Percentiles rank a stretch among this genome's conserved stretches.
Evolutionary conservation across 352 stramenopile species (phyloP).

Genomic region (Globisporangium megalacanthum): DNA sequence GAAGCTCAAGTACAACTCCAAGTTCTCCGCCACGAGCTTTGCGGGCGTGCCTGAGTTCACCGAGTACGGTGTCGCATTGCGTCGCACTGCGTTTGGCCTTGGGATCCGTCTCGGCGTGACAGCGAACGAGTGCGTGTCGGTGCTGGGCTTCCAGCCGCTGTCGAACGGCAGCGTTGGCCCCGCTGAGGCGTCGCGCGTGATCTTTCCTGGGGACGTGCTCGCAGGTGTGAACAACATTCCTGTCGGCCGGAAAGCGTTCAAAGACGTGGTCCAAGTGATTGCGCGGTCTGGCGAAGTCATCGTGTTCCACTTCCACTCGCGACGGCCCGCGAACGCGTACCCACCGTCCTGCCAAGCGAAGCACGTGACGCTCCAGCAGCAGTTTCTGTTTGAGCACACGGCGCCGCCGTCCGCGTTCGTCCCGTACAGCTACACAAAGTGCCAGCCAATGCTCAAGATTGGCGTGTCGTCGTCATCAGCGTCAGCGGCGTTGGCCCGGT

Average conservation of each 20-base stretch:
- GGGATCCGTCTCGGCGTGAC: conserved; percentile 77
- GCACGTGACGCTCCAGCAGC: conserved; percentile 40
- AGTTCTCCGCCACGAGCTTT: conserved; percentile 47
- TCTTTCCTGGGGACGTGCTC: conserved; percentile 64
- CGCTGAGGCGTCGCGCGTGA: conserved; percentile 68
- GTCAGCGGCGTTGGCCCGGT: background rate
- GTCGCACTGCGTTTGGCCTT: conserved; percentile 60
- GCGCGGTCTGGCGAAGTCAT: conserved; percentile 52
- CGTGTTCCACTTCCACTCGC: conserved; percentile 81
- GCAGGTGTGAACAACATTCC: conserved; percentile 72
- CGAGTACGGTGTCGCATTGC: conserved; percentile 70
- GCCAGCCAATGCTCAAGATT: conserved; percentile 58
- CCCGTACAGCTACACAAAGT: conserved; percentile 66
- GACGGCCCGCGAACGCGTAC: conserved; percentile 53
- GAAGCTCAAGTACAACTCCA: conserved; percentile 44
- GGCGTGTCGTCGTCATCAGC: conserved; percentile 17
- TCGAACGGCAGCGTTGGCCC: conserved; percentile 68
- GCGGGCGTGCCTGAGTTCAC: conserved; percentile 44
- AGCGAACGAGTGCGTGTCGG: conserved; percentile 49
- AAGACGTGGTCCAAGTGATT: conserved; percentile 76
- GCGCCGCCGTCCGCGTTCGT: conserved; percentile 46
- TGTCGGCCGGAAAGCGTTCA: conserved; percentile 57
- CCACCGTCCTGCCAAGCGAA: conserved; percentile 60
- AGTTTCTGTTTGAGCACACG: conserved; percentile 31
- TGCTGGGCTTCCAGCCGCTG: conserved; percentile 80